Evolutionary conservation across 2,329 filamentous ascomycete species (phyloP), one percentile per base, ranked within the genome.

Genomic region (Catunica adiposa): DNA sequence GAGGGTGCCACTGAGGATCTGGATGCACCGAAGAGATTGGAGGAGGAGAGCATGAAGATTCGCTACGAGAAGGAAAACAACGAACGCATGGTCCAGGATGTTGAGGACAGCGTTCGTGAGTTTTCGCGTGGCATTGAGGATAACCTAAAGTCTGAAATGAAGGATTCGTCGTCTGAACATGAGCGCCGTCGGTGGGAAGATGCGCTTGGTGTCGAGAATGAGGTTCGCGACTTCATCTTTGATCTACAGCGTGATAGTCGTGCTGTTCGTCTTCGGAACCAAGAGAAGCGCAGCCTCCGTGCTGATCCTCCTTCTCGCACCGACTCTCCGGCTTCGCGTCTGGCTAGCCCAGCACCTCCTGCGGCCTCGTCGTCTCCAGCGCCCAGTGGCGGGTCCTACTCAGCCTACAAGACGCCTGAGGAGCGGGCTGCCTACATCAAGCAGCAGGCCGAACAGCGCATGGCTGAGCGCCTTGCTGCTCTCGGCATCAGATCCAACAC

Each of bases 151-250:
- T 87, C 94, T 56, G 86, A 83, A 44, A 78, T 75, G 44, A 79
- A 84, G 59, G 85, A 83, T 62, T 83, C 82, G 40, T 80, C 82
- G 2, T 86, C 82, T 60, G 88, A 96, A 68, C 89, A 96, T 66
- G 92, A 98, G 71, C 83, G 80, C 63, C 82, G 92, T 59, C 80
- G 92, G 59, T 98, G 92, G 92, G 89, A 98, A 63, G 92, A 98
- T 68, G 92, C 82, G 8, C 76, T 98, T 38, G 92, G 92, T 26
- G 92, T 98, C 26, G 92, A 98, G 66, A 90, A 98, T 64, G 89
- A 95, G 64, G 85, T 97, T 59, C 87, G 89, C 64, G 92, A 98
- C 65, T 97, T 98, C 68, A 98, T 98, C 66, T 97, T 92, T 66
- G 92, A 97, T 62, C 73, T 98, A 54, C 89, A 96, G 66, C 82